Evolutionary conservation across 805 yeast genomes (phyloP), one percentile per base, ranked within the genome.

Genomic region (Myxozyma geophila): DNA sequence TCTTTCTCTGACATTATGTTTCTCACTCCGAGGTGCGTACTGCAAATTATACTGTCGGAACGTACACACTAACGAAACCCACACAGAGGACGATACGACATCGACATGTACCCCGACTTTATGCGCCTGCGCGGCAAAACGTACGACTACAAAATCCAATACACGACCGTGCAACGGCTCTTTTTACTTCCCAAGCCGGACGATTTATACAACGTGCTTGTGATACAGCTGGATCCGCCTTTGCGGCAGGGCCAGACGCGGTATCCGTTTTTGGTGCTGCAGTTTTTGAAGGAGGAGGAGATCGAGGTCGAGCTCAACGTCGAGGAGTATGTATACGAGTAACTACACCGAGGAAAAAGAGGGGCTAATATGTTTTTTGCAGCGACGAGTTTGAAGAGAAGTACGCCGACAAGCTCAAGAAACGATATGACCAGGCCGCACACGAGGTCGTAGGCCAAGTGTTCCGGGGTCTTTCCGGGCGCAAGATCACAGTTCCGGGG

Each of bases 161-260:
- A 90, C 77, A 83, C 87, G 72, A 95, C 92, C 74, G 87, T 95
- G 66, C 96, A 92, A 76, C 83, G 97, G 72, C 86, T 95, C 43
- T 93, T 95, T 71, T 86, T 96, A 13, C 81, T 95, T 69, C 99
- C 99, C 33, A 92, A 91, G 74, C 92, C 96, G 0, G 99, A 95
- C 76, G 98, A 92, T 66, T 81, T 89, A 49, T 96, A 93, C 74
- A 96, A 93, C 75, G 80, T 92, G 69, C 81, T 95, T 74, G 87
- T 95, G 7, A 79, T 93, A 64, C 97, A 96, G 73, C 88, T 95
- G 52, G 98, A 93, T 70, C 99, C 99, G 33, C 99, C 99, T 1
- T 80, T 95, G 68, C 87, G 98, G 75, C 99, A 95, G 78, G 99
- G 99, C 60, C 98, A 95, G 78, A 95, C 99, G 0, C 85, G 97